Conservation (phyloP, 768 basidiomycete genomes). For the Rhizopogon roseolus region DNA sequence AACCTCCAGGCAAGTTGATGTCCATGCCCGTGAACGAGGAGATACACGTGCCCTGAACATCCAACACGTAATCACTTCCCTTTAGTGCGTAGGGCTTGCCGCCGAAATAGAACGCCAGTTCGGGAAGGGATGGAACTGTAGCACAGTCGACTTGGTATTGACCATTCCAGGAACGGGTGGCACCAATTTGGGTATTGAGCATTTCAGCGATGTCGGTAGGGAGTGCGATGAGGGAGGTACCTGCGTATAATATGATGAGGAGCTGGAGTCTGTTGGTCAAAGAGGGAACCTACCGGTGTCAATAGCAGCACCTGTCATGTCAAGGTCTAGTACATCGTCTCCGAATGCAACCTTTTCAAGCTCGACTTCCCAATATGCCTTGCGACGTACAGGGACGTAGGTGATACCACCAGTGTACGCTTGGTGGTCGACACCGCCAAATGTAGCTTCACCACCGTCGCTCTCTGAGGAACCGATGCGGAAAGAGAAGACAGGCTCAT, state of each 20-base stretch:
- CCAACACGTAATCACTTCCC: constrained; percentile 84
- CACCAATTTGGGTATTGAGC: constrained; percentile 94
- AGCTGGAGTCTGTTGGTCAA: not conserved
- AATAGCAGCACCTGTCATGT: constrained; percentile 91
- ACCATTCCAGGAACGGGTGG: constrained; percentile 92
- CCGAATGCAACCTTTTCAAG: constrained; percentile 85
- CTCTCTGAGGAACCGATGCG: constrained; percentile 80
- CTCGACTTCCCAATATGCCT: constrained; percentile 99
- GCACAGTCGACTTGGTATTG: constrained; percentile 90
- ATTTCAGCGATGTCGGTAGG: constrained; percentile 96
- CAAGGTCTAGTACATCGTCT: constrained; percentile 81
- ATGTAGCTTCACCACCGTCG: constrained; percentile 87
- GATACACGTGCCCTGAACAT: constrained; percentile 90
- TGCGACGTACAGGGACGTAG: constrained; percentile 89
- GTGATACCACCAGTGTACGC: constrained; percentile 78
- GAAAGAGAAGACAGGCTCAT: constrained; percentile 91
- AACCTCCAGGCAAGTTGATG: constrained; percentile 73
- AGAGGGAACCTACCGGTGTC: constrained; percentile 61
- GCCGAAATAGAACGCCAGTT: constrained; percentile 77
- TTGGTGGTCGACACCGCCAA: constrained; percentile 79
- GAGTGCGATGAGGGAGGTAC: constrained; percentile 90
- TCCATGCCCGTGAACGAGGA: constrained; percentile 91
- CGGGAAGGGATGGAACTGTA: constrained; percentile 79
- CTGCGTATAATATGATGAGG: constrained; percentile 29
- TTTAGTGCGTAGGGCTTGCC: constrained; percentile 77